A percentile compares a stretch with the other conserved stretches of the same genome.
These are phyloP conservation scores for Excoecaria agallocha DNA, from an alignment of 345 rosid species.

Conservation along the genomic window DNA sequence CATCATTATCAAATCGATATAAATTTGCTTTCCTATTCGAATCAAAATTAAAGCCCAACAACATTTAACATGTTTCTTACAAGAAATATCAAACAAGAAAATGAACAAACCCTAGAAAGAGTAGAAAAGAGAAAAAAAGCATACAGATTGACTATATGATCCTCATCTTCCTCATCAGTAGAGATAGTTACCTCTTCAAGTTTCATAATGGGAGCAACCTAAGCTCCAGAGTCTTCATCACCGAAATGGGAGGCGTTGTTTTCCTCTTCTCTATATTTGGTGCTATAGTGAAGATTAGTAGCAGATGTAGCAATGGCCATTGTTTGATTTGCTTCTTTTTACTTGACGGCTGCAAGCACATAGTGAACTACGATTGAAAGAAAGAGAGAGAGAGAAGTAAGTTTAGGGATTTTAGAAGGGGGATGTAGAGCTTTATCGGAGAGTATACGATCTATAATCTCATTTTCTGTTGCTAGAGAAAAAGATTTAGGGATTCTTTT, in stretches of 20 bases:
- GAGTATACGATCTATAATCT: too few species aligned
- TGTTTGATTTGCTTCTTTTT: conserved; percentile 28
- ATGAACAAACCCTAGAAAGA: not conserved
- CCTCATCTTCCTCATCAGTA: conserved; percentile 95
- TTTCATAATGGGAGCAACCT: conserved; percentile 74
- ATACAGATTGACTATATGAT: conserved; percentile 72
- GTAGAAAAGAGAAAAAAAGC: not conserved
- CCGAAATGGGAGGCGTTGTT: conserved; percentile 31
- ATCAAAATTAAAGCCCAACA: conserved; percentile 28
- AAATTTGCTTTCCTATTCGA: conserved; percentile 87
- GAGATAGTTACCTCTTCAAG: conserved; percentile 81
- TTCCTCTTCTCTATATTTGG: conserved; percentile 53
- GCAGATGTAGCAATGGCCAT: conserved; percentile 35
- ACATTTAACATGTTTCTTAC: too few species aligned
- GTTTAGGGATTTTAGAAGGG: not conserved
- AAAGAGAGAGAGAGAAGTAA: not conserved
- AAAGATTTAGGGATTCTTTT: too few species aligned
- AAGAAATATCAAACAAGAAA: too few species aligned
- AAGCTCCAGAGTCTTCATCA: conserved; percentile 95
- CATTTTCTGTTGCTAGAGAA: too few species aligned
- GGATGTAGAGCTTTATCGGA: too few species aligned
- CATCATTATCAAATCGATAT: conserved; percentile 81
- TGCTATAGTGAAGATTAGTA: conserved; percentile 37
- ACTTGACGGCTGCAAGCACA: too few species aligned
- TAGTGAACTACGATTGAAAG: not conserved